Base-by-base conservation (phyloP, 371 early-diverging fungal genomes). In the Mortierella sp. region DNA sequence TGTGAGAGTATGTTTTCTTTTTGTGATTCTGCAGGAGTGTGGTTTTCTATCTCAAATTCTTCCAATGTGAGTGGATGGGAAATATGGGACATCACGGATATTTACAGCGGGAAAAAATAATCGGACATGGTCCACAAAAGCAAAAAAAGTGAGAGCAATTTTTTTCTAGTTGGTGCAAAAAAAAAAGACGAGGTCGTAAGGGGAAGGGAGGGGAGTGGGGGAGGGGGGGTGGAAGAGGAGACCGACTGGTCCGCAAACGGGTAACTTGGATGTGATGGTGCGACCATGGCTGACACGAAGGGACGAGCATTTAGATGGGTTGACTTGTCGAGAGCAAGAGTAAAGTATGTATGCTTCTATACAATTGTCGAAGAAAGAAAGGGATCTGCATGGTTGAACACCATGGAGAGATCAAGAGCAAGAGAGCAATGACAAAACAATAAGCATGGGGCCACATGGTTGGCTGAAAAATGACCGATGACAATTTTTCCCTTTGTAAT, bases 1-100 rank as follows among this genome's bases (percentile, higher is more conserved):
- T 68, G 68, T 38, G 68, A 38, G 41, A 32, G 32, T 60, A 27
- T 56, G 27, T 56, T 56, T n/a, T 32, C 18, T 35, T 35, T 68
- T 63, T 38, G 18, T 24, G 21, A 6, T 68, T 65, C 65, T 68
- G 68, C 68, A 65, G 65, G 65, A 65, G 65, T 65, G 65, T 65
- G 68, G 68, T 68, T 68, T 68, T 68, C 38, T 24, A 0, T 41
- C 8, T 58, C 58, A 41, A 41, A 18, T 60, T 32, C 38, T 35
- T 35, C 24, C 7, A 35, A 3, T 6, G 27, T 10, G 21, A 24
- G 21, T 24, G 65, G 38, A 38, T 35, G 58, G 63, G 60, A 35
- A 4, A 35, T 32, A 18, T 63, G 18, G 29, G 60, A 60, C 11
- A 60, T 6, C 3, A 60, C 16, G 60, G 60, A 58, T 1, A 11